Conservation (phyloP, 345 rosid species). For the Brassica nigra region DNA sequence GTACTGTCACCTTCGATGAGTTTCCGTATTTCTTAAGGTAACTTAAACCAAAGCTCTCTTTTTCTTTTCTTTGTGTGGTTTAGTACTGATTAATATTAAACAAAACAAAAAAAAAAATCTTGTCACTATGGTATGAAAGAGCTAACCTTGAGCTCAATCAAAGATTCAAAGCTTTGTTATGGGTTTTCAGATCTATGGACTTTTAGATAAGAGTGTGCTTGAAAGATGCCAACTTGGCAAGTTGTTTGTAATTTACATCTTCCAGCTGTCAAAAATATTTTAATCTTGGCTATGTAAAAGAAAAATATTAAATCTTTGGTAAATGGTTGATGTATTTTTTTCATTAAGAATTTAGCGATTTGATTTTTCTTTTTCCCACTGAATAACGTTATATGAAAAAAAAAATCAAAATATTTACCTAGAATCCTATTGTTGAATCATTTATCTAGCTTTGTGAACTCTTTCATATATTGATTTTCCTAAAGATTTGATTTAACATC, state of each 20-base stretch:
- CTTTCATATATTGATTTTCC: neutral
- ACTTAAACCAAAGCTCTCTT: slow-evolving; percentile 10
- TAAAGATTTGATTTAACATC: slow-evolving; percentile 7
- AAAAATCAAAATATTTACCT: neutral
- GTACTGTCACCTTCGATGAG: slow-evolving; percentile 67
- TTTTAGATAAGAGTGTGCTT: slow-evolving; percentile 30
- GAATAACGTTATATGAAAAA: neutral
- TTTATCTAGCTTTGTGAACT: neutral
- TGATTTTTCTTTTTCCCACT: no score
- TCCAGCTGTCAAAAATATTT: slow-evolving; percentile 20
- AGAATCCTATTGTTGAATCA: no score
- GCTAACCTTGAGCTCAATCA: slow-evolving; percentile 17
- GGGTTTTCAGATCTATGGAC: slow-evolving; percentile 27
- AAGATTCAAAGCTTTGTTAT: neutral
- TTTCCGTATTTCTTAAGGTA: slow-evolving; percentile 94
- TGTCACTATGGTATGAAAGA: neutral
- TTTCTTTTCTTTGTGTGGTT: neutral
- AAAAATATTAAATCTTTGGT: neutral
- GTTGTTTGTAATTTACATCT: slow-evolving; percentile 1
- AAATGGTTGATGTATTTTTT: no score
- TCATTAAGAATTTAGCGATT: no score
- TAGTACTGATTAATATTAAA: neutral
- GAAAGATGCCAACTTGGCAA: slow-evolving; percentile 30
- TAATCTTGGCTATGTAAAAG: neutral
- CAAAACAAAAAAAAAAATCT: neutral